These are phyloP conservation scores for Epichloe sylvatica DNA, from an alignment of 2,329 filamentous ascomycete species.

Conservation along the genomic window DNA sequence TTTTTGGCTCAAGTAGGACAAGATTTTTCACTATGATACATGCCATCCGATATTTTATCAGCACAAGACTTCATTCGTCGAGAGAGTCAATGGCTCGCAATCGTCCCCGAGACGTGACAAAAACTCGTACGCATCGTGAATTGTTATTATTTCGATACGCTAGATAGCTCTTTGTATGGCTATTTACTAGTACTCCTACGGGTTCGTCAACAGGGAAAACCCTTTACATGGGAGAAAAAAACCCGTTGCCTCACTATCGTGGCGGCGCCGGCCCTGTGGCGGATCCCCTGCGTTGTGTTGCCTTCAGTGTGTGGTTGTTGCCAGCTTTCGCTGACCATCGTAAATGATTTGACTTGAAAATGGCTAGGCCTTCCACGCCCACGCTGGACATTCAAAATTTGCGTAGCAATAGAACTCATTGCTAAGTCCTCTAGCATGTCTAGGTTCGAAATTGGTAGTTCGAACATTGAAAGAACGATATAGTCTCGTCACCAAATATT, in stretches of 20 bases:
- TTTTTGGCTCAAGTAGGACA: not conserved
- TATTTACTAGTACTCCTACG: too few relatives aligned
- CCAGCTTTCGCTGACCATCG: not conserved
- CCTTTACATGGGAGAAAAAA: too few relatives aligned
- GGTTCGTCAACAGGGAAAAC: too few relatives aligned
- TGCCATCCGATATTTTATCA: not conserved
- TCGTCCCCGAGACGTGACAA: not conserved
- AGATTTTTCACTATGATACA: not conserved
- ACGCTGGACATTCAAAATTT: constrained; percentile 53
- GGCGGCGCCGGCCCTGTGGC: too few relatives aligned
- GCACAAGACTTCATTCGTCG: not conserved
- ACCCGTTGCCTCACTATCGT: too few relatives aligned
- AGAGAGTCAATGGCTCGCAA: not conserved
- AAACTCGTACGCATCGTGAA: not conserved
- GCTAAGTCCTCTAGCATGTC: constrained; percentile 58
- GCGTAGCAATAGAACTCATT: constrained; percentile 74
- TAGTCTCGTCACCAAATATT: constrained; percentile 47
- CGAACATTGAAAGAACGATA: constrained; percentile 48
- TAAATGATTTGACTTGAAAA: not conserved
- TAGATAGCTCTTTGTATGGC: too few relatives aligned
- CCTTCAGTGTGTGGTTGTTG: too few relatives aligned
- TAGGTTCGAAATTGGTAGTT: constrained; percentile 54
- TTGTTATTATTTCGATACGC: not conserved
- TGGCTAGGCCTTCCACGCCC: constrained; percentile 18
- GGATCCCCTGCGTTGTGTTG: too few relatives aligned